phyloP scores from a whole-genome alignment of 768 basidiomycete genomes.

The Exsudoporus frostii region DNA sequence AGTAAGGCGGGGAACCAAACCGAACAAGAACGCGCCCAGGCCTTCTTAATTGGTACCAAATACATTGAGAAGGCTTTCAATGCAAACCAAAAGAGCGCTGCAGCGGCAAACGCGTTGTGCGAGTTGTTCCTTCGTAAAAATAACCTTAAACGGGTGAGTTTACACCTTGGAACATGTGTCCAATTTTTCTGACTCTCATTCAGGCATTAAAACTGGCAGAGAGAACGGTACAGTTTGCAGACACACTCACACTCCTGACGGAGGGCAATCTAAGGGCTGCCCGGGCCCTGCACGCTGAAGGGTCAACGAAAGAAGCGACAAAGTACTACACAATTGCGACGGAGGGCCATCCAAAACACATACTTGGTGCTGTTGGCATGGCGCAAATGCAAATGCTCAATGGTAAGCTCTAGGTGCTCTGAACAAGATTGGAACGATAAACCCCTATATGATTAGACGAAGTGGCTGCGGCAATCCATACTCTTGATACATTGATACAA shows the following conservation, averaged over 20 bases:
- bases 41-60: constrained; percentile 65
- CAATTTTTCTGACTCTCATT: background rate
- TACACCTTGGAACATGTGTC: background rate
- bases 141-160: constrained; percentile 53
- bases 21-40: constrained; percentile 59
- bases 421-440: background rate
- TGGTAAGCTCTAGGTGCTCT: constrained; percentile 44
- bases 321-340: constrained; percentile 67
- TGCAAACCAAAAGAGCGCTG: constrained; percentile 64
- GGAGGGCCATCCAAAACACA: constrained; percentile 68
- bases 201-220: constrained; percentile 93
- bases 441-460: constrained; percentile 53
- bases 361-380: constrained; percentile 77
- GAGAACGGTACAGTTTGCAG: constrained; percentile 90
- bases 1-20: constrained; percentile 68
- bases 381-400: constrained; percentile 85
- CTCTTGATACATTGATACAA: constrained; percentile 74
- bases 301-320: constrained; percentile 57
- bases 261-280: constrained; percentile 87
- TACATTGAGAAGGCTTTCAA: constrained; percentile 79
- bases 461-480: constrained; percentile 80
- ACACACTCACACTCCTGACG: constrained; percentile 77
- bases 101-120: constrained; percentile 80
- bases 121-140: constrained; percentile 76
- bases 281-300: constrained; percentile 74